Conservation (phyloP, 768 basidiomycete species). For the Gloeostereum incarnatum region DNA sequence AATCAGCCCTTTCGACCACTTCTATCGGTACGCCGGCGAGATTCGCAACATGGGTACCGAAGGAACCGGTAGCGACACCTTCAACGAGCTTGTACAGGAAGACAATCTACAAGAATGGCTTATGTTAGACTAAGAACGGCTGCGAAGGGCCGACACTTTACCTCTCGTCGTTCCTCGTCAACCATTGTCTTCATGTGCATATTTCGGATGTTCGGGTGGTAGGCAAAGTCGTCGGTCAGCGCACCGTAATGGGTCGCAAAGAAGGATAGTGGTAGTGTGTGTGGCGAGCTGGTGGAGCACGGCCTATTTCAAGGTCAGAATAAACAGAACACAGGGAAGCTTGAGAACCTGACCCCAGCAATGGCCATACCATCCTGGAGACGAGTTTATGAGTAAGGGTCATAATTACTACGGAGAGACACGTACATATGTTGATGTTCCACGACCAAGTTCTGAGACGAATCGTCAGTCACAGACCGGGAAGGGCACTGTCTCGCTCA, state of each 20-base stretch:
- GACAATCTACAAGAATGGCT: slow-evolving; percentile 48
- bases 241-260: slow-evolving; percentile 98
- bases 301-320: slow-evolving; percentile 36
- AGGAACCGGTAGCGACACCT: slow-evolving; percentile 81
- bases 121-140: slow-evolving; percentile 4
- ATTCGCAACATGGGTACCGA: slow-evolving; percentile 91
- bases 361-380: slow-evolving; percentile 95
- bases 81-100: slow-evolving; percentile 94
- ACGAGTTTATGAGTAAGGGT: slow-evolving; percentile 6
- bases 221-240: slow-evolving; percentile 87
- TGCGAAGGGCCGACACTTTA: slow-evolving; percentile 18
- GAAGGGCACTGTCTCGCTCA: slow-evolving; percentile 22
- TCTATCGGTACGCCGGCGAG: slow-evolving; percentile 83
- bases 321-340: slow-evolving; percentile 3
- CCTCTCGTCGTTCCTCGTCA: slow-evolving; percentile 87
- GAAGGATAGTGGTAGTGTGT: slow-evolving; percentile 84
- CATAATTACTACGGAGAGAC: not conserved
- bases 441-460: slow-evolving; percentile 76
- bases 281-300: slow-evolving; percentile 94
- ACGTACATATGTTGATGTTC: slow-evolving; percentile 85
- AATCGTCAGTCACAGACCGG: slow-evolving; percentile 8
- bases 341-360: slow-evolving; percentile 52
- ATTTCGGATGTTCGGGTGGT: slow-evolving; percentile 86
- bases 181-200: slow-evolving; percentile 97
- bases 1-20: slow-evolving; percentile 84